These are phyloP conservation scores for Mercurialis annua DNA, from an alignment of 345 rosid species.

Conservation along the genomic window DNA sequence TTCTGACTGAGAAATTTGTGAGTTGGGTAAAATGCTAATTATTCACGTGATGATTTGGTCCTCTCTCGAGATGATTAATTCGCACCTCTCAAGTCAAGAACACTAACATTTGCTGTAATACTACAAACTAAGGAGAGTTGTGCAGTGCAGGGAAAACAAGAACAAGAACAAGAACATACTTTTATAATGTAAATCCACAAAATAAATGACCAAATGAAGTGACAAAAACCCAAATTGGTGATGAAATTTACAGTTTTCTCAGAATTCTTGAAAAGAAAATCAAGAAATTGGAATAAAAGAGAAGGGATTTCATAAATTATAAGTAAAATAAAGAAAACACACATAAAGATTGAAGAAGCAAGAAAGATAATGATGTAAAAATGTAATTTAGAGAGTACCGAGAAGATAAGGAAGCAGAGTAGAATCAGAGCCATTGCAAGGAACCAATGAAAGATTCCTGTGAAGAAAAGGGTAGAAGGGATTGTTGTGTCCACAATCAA, in stretches of 20 bases:
- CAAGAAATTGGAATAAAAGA: not conserved
- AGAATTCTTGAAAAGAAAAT: constrained; percentile 4
- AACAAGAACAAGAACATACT: not conserved
- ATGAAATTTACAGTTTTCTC: not conserved
- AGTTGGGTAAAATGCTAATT: not conserved
- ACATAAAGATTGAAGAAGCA: not conserved
- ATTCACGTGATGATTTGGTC: not conserved
- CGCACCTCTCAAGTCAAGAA: constrained; percentile 1
- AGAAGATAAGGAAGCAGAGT: constrained; percentile 56
- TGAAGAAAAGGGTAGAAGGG: constrained; percentile 52
- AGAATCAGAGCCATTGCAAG: constrained; percentile 48
- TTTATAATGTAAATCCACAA: not conserved
- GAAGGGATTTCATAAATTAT: not conserved
- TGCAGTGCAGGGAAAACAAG: not conserved
- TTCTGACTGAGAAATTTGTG: not conserved
- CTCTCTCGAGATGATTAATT: not conserved
- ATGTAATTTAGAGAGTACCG: constrained; percentile 29
- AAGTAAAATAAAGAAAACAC: not conserved
- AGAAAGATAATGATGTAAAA: not conserved
- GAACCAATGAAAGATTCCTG: constrained; percentile 45
- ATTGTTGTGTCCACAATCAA: constrained; percentile 59
- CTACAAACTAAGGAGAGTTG: too few relatives aligned
- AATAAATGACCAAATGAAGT: not conserved
- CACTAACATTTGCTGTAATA: not conserved
- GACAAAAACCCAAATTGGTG: not conserved